A percentile compares a stretch with the other conserved stretches of the same genome.
Conservation (phyloP, 495 filamentous ascomycete genomes). For the Hypoxylon cercidicola region DNA sequence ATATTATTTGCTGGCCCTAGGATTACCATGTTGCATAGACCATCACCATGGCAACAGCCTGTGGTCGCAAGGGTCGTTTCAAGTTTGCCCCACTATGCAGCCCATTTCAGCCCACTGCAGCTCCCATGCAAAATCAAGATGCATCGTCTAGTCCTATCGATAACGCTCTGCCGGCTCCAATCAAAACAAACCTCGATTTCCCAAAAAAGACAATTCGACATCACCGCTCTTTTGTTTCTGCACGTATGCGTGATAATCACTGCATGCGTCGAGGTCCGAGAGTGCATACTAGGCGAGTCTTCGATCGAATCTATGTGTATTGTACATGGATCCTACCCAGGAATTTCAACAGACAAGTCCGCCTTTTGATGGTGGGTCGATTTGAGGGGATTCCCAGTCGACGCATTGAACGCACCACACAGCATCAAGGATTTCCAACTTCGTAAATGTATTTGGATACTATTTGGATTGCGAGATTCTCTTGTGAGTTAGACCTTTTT, state of each 20-base stretch:
- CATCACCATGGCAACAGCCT: constrained; percentile 38
- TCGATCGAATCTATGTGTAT: background rate
- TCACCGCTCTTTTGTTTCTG: constrained; percentile 20
- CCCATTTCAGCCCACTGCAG: constrained; percentile 25
- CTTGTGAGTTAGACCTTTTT: too few relatives aligned
- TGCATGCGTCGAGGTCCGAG: background rate
- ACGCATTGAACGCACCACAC: too few relatives aligned
- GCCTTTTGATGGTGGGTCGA: background rate
- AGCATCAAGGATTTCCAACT: too few relatives aligned
- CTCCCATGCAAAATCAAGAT: constrained; percentile 27
- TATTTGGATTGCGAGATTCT: too few relatives aligned
- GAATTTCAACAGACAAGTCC: background rate
- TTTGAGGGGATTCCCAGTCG: too few relatives aligned
- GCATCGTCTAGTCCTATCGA: constrained; percentile 19
- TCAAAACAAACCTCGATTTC: constrained; percentile 39
- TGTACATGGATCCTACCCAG: background rate
- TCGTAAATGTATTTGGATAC: too few relatives aligned
- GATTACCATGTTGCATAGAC: constrained; percentile 14
- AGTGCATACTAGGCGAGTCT: background rate
- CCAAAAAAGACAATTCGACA: constrained; percentile 33
- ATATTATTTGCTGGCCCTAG: constrained; percentile 30
- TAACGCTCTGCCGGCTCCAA: constrained; percentile 31
- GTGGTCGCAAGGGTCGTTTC: constrained; percentile 26
- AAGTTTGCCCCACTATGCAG: constrained; percentile 29
- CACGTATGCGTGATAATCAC: background rate